Evolutionary conservation across 2,329 filamentous ascomycete species (phyloP), one percentile per base, ranked within the genome.

Genomic region (Verticillium nonalfalfae): DNA sequence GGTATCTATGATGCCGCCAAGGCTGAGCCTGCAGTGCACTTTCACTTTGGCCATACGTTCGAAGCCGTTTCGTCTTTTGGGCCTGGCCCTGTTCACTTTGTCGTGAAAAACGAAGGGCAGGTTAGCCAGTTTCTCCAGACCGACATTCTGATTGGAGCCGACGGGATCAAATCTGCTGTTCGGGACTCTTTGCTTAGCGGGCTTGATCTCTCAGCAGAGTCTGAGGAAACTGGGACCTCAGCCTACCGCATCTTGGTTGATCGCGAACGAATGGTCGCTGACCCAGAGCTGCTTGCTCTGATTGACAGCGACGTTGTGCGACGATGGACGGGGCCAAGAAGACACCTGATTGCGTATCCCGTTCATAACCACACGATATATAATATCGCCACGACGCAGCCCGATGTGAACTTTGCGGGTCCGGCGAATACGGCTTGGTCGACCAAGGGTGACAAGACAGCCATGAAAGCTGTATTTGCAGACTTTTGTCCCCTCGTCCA

Each of bases 1-100:
- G 83, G 84, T 3, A 76, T 94, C 26, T 92, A 86, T 73, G 80
- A 89, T 55, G 90, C 83, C 14, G 93, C 90, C 74, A 78, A 85
- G 68, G 76, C 78, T 57, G 81, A 90, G 68, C 73, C 81, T 15
- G 78, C 78, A 38, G 86, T 93, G 69, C 85, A 74, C 7, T 92
- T 93, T 75, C 82, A 88, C 74, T 89, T 93, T 69, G 80, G 82
- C 35, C 83, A 80, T 10, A 75, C 78, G 3, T 78, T 87, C 7
- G 77, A 81, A 31, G 74, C 80, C 11, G 75, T 92, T 21, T 76
- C 81, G 45, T 82, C 82, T 0, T 91, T 85, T 69, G 77, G 78
- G 0, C 81, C 87, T 0, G 79, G 80, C 56, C 83, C 87, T 2
- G 78, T 75, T 0, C 76, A 74, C 0, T 85, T 93, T 71, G 84